These are phyloP conservation scores for Collybiopsis luxurians DNA, from an alignment of 768 basidiomycete species.

Conservation along the genomic window DNA sequence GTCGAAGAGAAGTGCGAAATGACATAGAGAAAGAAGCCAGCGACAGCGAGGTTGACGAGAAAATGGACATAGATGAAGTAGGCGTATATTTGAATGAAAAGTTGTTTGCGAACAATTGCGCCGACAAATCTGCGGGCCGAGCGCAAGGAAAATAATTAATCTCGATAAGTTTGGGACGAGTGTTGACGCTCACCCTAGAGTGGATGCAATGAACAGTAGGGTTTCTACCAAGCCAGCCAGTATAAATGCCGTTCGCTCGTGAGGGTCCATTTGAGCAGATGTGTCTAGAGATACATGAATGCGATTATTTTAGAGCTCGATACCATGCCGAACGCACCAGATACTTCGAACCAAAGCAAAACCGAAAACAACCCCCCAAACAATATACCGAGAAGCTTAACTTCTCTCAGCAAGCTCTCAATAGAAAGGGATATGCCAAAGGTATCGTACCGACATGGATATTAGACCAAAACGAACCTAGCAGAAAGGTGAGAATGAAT, in stretches of 20 bases:
- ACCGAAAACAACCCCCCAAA: slow-evolving; percentile 52
- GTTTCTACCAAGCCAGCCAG: slow-evolving; percentile 52
- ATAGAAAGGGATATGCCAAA: not conserved
- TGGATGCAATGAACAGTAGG: slow-evolving; percentile 49
- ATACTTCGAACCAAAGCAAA: slow-evolving; percentile 61
- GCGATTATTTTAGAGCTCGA: not conserved
- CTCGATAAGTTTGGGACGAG: not conserved
- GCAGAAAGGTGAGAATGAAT: not conserved
- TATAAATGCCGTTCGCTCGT: slow-evolving; percentile 41
- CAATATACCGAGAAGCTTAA: slow-evolving; percentile 42
- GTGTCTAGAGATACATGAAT: slow-evolving; percentile 24
- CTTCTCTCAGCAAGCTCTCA: not conserved
- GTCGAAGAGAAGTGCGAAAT: slow-evolving; percentile 44
- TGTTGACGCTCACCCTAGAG: slow-evolving; percentile 45
- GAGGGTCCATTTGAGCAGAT: slow-evolving; percentile 28
- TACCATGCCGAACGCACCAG: slow-evolving; percentile 49
- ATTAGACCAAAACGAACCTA: slow-evolving; percentile 46
- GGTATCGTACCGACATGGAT: slow-evolving; percentile 35
- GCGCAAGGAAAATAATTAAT: too few species aligned
- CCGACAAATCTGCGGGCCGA: slow-evolving; percentile 50
- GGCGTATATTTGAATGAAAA: slow-evolving; percentile 54
- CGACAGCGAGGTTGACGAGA: slow-evolving; percentile 50
- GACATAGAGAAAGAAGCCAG: slow-evolving; percentile 48
- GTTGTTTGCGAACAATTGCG: slow-evolving; percentile 59
- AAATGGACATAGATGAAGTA: slow-evolving; percentile 59